Evolutionary conservation across 257 asterid genomes (phyloP), one percentile per base, ranked within the genome.

Genomic region (Sherardia arvensis): DNA sequence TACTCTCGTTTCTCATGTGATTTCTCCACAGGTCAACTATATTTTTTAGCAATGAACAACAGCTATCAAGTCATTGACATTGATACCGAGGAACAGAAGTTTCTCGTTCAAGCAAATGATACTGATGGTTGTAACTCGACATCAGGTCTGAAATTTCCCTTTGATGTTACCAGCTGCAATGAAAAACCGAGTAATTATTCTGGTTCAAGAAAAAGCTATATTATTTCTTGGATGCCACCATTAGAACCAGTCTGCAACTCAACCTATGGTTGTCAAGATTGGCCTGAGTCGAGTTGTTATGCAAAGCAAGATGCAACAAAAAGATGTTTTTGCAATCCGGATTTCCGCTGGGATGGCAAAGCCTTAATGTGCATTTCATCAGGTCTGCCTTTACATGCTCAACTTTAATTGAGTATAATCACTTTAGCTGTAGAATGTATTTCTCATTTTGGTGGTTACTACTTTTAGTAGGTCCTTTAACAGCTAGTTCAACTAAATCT

Each of bases 201-300:
- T 30, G 34, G 6, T 30, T 30, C 34, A 6, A 30, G 34, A 30
- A 3, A 6, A 30, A 30, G 34, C 3, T 30, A 30, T 38, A 38
- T 47, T 53, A 23, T 76, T 23, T 26, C 60, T 8, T 71, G 69
- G 74, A 61, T 54, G 32, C 69, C 62, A 2, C 72, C 76, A 34
- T 22, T 3, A 33, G 71, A 78, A 59, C 83, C 80, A 53, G 8
- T 28, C 22, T 78, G 80, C 63, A 48, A 49, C 34, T 28, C 48
- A 9, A 53, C 62, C n/a, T 22, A 12, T 14, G 69, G 47, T 40
- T 75, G 83, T 66, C 27, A 9, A 14, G 69, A 59, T 55, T 74
- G 73, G 83, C 69, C 72, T 10, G 61, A 74, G 53, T 74, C 78
- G 43, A 53, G 18, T 32, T 78, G 78, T 53, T 26, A 12, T 7